A percentile compares a stretch with the other conserved stretches of the same genome.
Conservation (phyloP, 192 early-diverging fungal genomes). For the Pecoramyces ruminantium region DNA sequence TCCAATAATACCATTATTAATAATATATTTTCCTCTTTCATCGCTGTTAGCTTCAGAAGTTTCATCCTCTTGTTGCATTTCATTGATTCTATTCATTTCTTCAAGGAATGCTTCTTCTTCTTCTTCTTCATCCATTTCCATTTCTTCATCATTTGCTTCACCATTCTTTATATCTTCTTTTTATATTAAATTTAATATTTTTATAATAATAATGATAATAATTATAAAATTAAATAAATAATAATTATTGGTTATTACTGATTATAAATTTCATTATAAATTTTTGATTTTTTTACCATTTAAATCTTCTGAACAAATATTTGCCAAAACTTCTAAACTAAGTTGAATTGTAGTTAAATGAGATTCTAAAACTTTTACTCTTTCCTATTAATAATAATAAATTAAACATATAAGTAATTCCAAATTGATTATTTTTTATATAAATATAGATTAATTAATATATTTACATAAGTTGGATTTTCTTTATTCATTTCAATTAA, state of each 20-base stretch:
- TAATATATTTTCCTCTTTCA: conserved; percentile 23
- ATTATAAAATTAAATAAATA: too few species aligned
- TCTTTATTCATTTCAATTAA: background rate
- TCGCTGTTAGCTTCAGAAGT: conserved; percentile 12
- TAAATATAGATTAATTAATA: background rate
- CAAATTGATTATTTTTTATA: background rate
- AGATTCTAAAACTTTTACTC: conserved; percentile 24
- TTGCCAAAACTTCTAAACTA: conserved; percentile 65
- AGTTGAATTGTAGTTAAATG: conserved; percentile 46
- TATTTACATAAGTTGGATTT: background rate
- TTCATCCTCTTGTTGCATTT: conserved; percentile 1
- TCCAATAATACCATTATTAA: conserved; percentile 21
- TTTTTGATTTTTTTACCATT: background rate
- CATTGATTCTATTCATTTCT: background rate
- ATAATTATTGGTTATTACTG: too few species aligned
- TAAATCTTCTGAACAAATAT: conserved; percentile 53
- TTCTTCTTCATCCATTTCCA: conserved; percentile 13
- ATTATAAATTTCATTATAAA: background rate
- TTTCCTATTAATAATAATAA: conserved; percentile 7
- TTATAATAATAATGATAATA: too few species aligned
- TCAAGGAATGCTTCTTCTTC: background rate
- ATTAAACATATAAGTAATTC: too few species aligned
- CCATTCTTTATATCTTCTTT: conserved; percentile 15
- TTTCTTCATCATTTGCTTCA: conserved; percentile 22
- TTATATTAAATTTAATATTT: background rate